Conservation (phyloP, 2,329 filamentous ascomycete species). For the Arthrobotrys conoides region DNA sequence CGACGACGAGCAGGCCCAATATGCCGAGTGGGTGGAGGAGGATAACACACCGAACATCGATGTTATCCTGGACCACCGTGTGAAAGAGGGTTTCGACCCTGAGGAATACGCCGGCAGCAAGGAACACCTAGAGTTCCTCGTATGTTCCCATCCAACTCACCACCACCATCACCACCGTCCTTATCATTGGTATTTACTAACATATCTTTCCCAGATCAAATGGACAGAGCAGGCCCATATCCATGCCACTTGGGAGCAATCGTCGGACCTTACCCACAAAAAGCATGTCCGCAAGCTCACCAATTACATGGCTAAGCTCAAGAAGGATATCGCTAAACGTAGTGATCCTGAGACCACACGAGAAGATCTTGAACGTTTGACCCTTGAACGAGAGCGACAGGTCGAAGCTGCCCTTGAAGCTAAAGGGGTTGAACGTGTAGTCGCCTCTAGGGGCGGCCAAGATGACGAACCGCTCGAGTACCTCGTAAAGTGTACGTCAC, state of each 20-base stretch:
- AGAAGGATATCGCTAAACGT: conserved; percentile 82
- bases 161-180: not conserved
- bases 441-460: conserved; percentile 80
- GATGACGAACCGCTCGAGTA: conserved; percentile 85
- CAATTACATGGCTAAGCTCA: conserved; percentile 90
- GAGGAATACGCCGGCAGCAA: conserved; percentile 65
- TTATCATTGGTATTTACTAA: conserved; percentile 16
- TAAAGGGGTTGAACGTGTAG: conserved; percentile 92
- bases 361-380: conserved; percentile 74
- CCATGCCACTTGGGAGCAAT: conserved; percentile 94
- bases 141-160: conserved; percentile 64
- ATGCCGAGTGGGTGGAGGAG: conserved; percentile 66
- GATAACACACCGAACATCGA: conserved; percentile 83
- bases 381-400: conserved; percentile 92
- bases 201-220: conserved; percentile 79
- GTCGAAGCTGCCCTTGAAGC: conserved; percentile 90
- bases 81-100: conserved; percentile 76
- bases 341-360: conserved; percentile 87
- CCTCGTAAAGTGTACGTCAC: conserved; percentile 82
- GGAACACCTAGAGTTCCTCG: conserved; percentile 86
- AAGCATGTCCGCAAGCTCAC: conserved; percentile 90
- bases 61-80: conserved; percentile 86
- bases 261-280: conserved; percentile 79
- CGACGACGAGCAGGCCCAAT: conserved; percentile 66
- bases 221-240: conserved; percentile 97